Evolutionary conservation across 202 grass and related monocot species (phyloP), one percentile per base, ranked within the genome.

Genomic region (Schoenoplectus tabernaemontani): DNA sequence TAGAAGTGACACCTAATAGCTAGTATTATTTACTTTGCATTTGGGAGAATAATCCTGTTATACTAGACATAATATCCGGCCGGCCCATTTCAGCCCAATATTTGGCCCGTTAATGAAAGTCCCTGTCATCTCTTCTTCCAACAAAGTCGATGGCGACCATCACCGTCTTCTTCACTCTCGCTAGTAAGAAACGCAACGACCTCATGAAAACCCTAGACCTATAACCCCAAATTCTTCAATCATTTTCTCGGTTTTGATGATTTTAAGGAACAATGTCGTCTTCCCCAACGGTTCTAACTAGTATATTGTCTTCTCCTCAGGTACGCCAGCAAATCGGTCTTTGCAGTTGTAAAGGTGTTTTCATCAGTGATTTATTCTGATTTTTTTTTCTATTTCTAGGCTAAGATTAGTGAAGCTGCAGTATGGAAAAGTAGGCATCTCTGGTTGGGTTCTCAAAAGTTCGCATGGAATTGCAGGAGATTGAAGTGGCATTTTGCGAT

Each of bases 211-310:
- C 81, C 32, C 34, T 41, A 48, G 24, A 36, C 46, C 19, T 33
- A 13, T 2, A 30, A 70, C 51, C 44, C 34, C 63, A 24, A 26
- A 78, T 82, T 34, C 60, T 36, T 51, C 36, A 2, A 68, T 36
- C 13, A 30, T 33, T 24, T 81, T 51, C 24, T 67, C 24, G 28
- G 13, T 65, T 46, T 54, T 62, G 57, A 62, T 83, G 48, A 56
- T 30, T 46, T 64, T 53, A 65, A 82, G 61, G 76, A 39, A 37
- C 77, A 75, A 97, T 97, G 94, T 84, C 84, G 82, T 84, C 84
- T 42, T 66, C 79, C 54, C 76, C 80, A 72, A 50, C 69, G 78
- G 1, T 83, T 81, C 15, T 50, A 22, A 2, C 81, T 61, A 22
- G 39, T 42, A 64, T 54, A 63, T 74, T 43, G 65, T 32, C 47